Conservation (phyloP, 75 land plant genomes). For the Pinus albicaulis region DNA sequence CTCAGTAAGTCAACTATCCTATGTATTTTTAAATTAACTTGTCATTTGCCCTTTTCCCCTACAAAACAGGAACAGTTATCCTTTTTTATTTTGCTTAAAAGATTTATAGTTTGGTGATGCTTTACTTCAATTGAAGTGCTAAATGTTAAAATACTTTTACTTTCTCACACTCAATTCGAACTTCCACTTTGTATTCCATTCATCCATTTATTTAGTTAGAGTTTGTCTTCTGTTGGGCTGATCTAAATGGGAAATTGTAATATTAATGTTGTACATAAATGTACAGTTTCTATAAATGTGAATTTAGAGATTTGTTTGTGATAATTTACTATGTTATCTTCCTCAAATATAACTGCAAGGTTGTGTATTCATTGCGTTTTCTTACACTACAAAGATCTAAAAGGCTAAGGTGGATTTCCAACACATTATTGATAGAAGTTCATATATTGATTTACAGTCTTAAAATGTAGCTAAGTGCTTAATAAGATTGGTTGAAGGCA, state of each 20-base stretch:
- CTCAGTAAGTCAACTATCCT: slow-evolving; percentile 49
- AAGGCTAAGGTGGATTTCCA: too few species aligned
- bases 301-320: background rate
- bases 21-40: slow-evolving; percentile 1
- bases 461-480: too few species aligned
- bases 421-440: too few species aligned
- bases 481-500: too few species aligned
- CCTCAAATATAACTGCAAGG: background rate
- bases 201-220: background rate
- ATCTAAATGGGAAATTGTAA: background rate
- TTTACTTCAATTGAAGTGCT: too few species aligned
- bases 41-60: background rate
- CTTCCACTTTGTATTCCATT: background rate
- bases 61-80: background rate
- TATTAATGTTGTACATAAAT: background rate
- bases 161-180: too few species aligned
- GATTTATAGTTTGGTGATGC: too few species aligned
- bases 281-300: background rate
- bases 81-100: background rate
- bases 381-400: too few species aligned
- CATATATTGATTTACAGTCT: too few species aligned
- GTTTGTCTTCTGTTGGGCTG: background rate
- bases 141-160: too few species aligned
- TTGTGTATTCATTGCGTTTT: background rate
- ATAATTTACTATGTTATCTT: background rate